These are phyloP conservation scores for Mikania micrantha DNA, from an alignment of 129 eudicot genomes.

Conservation along the genomic window DNA sequence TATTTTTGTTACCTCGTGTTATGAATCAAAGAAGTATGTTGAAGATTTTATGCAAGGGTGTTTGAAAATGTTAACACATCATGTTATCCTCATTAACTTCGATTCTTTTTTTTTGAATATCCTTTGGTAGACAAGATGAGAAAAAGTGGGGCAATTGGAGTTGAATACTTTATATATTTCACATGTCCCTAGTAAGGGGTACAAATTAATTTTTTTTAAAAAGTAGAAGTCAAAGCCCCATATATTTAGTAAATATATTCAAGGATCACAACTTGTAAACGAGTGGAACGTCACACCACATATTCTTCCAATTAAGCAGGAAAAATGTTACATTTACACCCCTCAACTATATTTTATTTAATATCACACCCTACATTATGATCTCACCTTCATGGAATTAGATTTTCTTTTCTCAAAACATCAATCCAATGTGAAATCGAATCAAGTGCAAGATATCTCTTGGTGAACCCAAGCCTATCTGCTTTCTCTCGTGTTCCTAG, in stretches of 20 bases:
- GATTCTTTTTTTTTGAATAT: no score
- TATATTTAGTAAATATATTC: constrained; percentile 4
- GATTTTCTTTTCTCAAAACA: constrained; percentile 60
- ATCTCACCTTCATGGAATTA: constrained; percentile 46
- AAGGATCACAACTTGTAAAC: constrained; percentile 15
- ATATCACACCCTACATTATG: constrained; percentile 5
- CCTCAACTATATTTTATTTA: not conserved
- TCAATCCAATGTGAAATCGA: constrained; percentile 76
- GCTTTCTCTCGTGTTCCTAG: constrained; percentile 61
- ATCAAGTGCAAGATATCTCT: constrained; percentile 51
- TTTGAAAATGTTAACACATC: constrained; percentile 12
- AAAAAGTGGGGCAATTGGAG: constrained; percentile 26
- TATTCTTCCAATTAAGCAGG: constrained; percentile 18
- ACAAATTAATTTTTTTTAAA: constrained; percentile 13
- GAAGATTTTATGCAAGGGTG: not conserved
- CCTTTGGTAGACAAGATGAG: constrained; percentile 54
- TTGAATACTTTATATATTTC: constrained; percentile 10
- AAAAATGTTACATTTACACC: not conserved
- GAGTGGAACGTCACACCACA: constrained; percentile 45
- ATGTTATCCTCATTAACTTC: no score
- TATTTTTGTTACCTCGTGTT: not conserved
- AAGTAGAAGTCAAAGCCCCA: constrained; percentile 20
- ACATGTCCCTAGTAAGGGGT: constrained; percentile 22
- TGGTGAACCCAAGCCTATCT: constrained; percentile 57
- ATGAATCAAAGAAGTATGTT: not conserved